Conservation (phyloP, 306 rosid genomes). For the Rosa lucieae region DNA sequence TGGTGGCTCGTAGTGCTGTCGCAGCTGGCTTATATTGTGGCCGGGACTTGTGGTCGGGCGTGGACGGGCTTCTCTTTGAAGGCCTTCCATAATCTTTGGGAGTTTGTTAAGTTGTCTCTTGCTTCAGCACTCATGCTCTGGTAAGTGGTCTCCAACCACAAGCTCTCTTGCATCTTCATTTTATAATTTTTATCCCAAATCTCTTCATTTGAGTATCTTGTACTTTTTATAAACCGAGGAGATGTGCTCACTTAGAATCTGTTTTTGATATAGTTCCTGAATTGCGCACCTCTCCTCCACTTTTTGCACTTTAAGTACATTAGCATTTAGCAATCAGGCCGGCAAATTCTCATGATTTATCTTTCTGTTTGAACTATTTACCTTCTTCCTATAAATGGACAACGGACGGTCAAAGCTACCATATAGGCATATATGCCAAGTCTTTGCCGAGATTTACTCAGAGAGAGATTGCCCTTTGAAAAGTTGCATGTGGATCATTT, state of each 20-base stretch:
- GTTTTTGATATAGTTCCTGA: no score
- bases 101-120: conserved; percentile 63
- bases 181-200: no score
- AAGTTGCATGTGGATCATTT: no score
- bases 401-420: background rate
- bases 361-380: background rate
- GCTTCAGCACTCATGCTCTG: conserved; percentile 89
- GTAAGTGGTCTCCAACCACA: conserved; percentile 25
- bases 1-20: conserved; percentile 79
- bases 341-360: no score
- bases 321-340: no score
- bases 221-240: no score
- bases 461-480: no score
- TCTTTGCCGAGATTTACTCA: no score
- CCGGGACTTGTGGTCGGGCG: conserved; percentile 64
- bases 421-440: background rate
- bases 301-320: no score
- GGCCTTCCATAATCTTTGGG: conserved; percentile 76
- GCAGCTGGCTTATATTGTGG: conserved; percentile 58
- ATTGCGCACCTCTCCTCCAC: no score
- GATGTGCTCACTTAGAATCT: no score
- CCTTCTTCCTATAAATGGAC: background rate
- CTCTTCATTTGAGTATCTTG: no score
- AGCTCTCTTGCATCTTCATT: background rate
- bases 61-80: conserved; percentile 74